Evolutionary conservation across 2,329 filamentous ascomycete genomes (phyloP).

Genomic region (Scopulariopsis brevicaulis): DNA sequence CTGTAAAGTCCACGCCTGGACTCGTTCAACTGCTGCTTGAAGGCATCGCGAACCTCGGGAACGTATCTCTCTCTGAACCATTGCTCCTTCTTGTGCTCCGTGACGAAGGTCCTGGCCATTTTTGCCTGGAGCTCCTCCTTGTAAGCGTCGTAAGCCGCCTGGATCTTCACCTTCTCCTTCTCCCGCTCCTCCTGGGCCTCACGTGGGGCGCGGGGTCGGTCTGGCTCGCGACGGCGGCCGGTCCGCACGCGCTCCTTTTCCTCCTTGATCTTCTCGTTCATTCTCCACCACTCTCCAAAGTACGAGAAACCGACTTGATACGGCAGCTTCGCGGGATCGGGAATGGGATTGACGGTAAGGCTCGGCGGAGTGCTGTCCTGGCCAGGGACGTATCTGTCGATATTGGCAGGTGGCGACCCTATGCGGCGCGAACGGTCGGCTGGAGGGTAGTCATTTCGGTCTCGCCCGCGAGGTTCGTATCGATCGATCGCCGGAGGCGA

Average conservation of each 20-base stretch:
- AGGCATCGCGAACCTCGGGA: slow-evolving; percentile 63
- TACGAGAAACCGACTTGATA: slow-evolving; percentile 80
- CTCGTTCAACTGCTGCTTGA: slow-evolving; percentile 66
- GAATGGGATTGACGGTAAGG: slow-evolving; percentile 50
- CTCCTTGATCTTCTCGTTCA: slow-evolving; percentile 73
- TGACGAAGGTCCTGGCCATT: slow-evolving; percentile 84
- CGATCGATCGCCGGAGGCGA: slow-evolving; percentile 63
- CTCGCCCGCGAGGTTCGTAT: slow-evolving; percentile 58
- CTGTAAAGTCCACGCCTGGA: slow-evolving; percentile 69
- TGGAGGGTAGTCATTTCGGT: slow-evolving; percentile 53
- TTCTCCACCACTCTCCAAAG: slow-evolving; percentile 78
- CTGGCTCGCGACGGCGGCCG: slow-evolving; percentile 56
- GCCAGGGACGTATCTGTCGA: slow-evolving; percentile 76
- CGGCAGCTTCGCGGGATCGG: slow-evolving; percentile 60
- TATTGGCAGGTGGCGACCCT: slow-evolving; percentile 54
- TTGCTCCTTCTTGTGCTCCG: slow-evolving; percentile 87
- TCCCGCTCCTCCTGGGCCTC: slow-evolving; percentile 65
- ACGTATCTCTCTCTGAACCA: slow-evolving; percentile 98
- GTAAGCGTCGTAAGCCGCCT: slow-evolving; percentile 55
- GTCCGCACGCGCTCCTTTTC: slow-evolving; percentile 62
- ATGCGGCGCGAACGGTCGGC: slow-evolving; percentile 51
- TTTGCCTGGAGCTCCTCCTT: slow-evolving; percentile 59
- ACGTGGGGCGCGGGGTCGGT: slow-evolving; percentile 49
- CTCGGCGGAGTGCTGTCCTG: slow-evolving; percentile 42
- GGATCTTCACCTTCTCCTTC: slow-evolving; percentile 68